phyloP scores from a whole-genome alignment of 257 asterid species.

The Petrea volubilis region DNA sequence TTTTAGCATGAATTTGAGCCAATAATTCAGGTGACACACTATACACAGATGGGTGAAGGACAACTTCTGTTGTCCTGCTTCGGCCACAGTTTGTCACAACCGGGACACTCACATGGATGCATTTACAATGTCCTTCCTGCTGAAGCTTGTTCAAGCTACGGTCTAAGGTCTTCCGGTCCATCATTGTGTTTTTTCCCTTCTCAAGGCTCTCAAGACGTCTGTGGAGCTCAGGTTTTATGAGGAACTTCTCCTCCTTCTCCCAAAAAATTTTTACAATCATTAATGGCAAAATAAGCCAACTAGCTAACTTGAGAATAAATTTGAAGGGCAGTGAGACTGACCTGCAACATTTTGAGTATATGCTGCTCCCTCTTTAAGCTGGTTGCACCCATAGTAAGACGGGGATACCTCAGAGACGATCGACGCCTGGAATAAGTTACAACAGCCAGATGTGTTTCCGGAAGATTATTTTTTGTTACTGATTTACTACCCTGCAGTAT shows the following conservation, averaged over 20 bases:
- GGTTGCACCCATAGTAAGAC: slow-evolving; percentile 52
- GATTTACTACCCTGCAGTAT: slow-evolving; percentile 34
- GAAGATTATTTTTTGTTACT: slow-evolving; percentile 25
- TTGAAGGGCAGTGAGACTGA: slow-evolving; percentile 34
- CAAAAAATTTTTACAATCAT: slow-evolving; percentile 18
- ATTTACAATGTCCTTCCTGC: slow-evolving; percentile 78
- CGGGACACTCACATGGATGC: slow-evolving; percentile 69
- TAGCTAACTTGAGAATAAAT: slow-evolving; percentile 16
- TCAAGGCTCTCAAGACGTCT: slow-evolving; percentile 73
- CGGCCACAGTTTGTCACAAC: slow-evolving; percentile 76
- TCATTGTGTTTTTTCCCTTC: slow-evolving; percentile 56
- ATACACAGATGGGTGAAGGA: slow-evolving; percentile 78
- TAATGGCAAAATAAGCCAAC: slow-evolving; percentile 26
- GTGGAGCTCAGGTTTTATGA: slow-evolving; percentile 76
- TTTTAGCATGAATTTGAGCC: slow-evolving; percentile 74
- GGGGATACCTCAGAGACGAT: slow-evolving; percentile 51
- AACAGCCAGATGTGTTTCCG: slow-evolving; percentile 39
- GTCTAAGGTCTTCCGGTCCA: slow-evolving; percentile 78
- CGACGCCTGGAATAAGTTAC: slow-evolving; percentile 50
- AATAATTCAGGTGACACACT: slow-evolving; percentile 55
- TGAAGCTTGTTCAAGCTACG: slow-evolving; percentile 83
- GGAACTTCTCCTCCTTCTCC: slow-evolving; percentile 90
- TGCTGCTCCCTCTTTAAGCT: slow-evolving; percentile 75
- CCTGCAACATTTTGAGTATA: slow-evolving; percentile 88
- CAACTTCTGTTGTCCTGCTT: slow-evolving; percentile 63